Percentiles rank a stretch among this genome's conserved stretches.
Conservation (phyloP, 495 filamentous ascomycete genomes). For the Cercophora sp. region DNA sequence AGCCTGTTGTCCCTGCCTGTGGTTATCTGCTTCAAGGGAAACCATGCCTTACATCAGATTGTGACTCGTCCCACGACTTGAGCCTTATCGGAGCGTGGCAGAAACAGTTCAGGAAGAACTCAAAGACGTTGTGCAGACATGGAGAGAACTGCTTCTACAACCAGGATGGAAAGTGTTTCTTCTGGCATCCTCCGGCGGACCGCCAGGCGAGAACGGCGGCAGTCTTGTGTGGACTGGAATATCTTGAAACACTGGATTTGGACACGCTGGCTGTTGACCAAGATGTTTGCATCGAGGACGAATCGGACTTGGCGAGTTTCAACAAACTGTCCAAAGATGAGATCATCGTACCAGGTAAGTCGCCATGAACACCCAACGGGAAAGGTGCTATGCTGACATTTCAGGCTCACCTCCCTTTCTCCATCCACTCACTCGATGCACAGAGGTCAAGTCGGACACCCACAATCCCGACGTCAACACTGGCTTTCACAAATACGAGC, state of each 20-base stretch:
- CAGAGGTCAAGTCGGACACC: conserved; percentile 3
- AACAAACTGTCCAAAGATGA: conserved; percentile 20
- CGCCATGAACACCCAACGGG: not conserved
- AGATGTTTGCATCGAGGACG: conserved; percentile 8
- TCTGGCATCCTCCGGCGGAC: conserved; percentile 8
- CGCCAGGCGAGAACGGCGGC: not conserved
- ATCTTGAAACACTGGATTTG: not conserved
- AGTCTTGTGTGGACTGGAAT: not conserved
- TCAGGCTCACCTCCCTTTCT: conserved; percentile 18
- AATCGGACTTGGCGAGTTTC: conserved; percentile 20
- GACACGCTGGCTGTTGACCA: not conserved
- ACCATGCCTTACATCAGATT: too few relatives aligned
- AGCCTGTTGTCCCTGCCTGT: too few relatives aligned
- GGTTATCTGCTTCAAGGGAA: too few relatives aligned
- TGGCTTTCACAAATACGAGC: conserved; percentile 7
- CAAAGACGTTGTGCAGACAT: too few relatives aligned
- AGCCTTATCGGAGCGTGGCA: too few relatives aligned
- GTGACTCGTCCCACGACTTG: too few relatives aligned
- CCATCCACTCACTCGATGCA: conserved; percentile 3
- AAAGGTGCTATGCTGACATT: not conserved
- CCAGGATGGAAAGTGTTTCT: conserved; percentile 4
- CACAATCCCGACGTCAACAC: not conserved
- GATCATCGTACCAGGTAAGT: conserved; percentile 26
- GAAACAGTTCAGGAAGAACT: too few relatives aligned
- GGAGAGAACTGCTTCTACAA: conserved; percentile 2